Conservation (phyloP, 768 basidiomycete species). For the Leccinum aurantiacum region DNA sequence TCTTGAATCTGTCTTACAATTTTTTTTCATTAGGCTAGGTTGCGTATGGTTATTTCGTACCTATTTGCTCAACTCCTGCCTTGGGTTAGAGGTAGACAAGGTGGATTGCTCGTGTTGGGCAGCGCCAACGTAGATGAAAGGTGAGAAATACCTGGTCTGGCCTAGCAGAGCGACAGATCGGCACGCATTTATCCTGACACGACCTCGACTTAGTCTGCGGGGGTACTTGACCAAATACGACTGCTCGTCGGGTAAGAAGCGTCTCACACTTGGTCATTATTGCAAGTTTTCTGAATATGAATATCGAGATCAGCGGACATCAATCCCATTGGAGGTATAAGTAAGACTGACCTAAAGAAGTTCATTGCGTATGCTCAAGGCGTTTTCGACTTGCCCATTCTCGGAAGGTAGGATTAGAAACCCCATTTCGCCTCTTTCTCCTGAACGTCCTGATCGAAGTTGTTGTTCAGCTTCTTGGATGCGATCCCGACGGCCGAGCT, state of each 20-base stretch:
- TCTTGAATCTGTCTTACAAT: not conserved
- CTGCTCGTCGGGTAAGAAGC: conserved; percentile 73
- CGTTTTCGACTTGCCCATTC: conserved; percentile 81
- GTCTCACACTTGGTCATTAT: not conserved
- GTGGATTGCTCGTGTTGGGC: conserved; percentile 92
- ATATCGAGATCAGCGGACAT: conserved; percentile 68
- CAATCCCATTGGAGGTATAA: conserved; percentile 97
- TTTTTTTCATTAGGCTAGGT: conserved; percentile 59
- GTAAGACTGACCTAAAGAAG: conserved; percentile 94
- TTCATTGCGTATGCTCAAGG: conserved; percentile 85
- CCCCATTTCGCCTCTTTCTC: not conserved
- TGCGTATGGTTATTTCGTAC: conserved; percentile 94
- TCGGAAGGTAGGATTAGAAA: conserved; percentile 55
- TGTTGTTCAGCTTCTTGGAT: conserved; percentile 68
- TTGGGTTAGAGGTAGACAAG: conserved; percentile 81
- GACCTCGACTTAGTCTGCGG: conserved; percentile 58
- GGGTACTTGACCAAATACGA: conserved; percentile 99
- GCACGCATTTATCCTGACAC: not conserved
- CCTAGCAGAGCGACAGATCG: not conserved
- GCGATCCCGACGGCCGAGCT: conserved; percentile 96
- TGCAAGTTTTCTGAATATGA: not conserved
- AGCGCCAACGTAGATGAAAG: conserved; percentile 99
- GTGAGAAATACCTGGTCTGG: conserved; percentile 35
- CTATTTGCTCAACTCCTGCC: conserved; percentile 94
- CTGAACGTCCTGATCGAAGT: not conserved